phyloP scores from a whole-genome alignment of 192 early-diverging fungal genomes.

The Radiomyces spectabilis region DNA sequence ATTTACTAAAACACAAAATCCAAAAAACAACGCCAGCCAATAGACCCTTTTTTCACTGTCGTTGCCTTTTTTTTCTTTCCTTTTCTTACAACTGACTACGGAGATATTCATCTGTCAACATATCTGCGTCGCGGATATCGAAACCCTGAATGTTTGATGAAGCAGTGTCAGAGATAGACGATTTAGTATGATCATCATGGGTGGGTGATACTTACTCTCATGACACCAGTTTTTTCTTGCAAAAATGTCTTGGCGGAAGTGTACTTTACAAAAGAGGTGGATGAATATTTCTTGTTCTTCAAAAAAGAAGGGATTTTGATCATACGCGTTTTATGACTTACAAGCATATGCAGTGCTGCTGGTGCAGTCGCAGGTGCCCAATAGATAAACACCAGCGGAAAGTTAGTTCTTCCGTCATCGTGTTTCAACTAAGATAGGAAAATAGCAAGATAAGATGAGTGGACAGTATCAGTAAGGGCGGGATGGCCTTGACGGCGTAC shows the following conservation, averaged over 20 bases:
- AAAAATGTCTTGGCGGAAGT: conserved; percentile 59
- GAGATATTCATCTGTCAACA: conserved; percentile 62
- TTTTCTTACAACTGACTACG: conserved; percentile 37
- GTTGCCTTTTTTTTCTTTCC: too few relatives aligned
- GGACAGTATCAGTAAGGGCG: not conserved
- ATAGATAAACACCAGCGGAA: conserved; percentile 67
- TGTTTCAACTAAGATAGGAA: conserved; percentile 34
- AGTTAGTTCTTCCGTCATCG: conserved; percentile 59
- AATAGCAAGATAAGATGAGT: not conserved
- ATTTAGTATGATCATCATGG: not conserved
- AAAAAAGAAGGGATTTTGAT: not conserved
- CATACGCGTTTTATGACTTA: not conserved
- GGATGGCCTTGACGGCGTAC: conserved; percentile 14
- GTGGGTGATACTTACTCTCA: conserved; percentile 40
- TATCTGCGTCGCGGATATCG: conserved; percentile 62
- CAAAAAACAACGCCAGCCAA: too few relatives aligned
- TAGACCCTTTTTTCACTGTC: too few relatives aligned
- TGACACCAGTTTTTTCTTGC: conserved; percentile 49
- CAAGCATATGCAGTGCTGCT: conserved; percentile 40
- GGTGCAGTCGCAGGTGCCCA: conserved; percentile 46
- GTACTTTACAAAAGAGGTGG: conserved; percentile 30
- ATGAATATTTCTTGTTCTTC: too few relatives aligned
- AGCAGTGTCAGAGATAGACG: too few relatives aligned
- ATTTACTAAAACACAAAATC: not conserved
- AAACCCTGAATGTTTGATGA: conserved; percentile 36